phyloP scores from a whole-genome alignment of 148 eudicot species.

The Dianthus caryophyllus region DNA sequence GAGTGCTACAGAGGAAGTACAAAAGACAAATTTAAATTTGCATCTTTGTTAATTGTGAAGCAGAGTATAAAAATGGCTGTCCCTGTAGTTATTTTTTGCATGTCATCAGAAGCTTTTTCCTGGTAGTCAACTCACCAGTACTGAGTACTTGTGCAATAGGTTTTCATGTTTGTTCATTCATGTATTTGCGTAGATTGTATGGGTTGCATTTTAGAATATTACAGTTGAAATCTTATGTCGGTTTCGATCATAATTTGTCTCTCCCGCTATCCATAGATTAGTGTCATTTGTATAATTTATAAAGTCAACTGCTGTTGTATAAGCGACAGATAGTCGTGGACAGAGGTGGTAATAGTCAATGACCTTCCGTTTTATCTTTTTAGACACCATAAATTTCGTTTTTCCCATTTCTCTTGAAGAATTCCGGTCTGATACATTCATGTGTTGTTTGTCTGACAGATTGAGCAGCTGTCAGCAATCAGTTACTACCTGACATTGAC shows the following conservation, averaged over 20 bases:
- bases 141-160: background rate
- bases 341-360: no score
- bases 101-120: background rate
- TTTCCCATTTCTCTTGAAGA: background rate
- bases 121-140: slow-evolving; percentile 1
- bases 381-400: no score
- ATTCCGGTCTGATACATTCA: background rate
- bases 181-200: background rate
- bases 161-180: background rate
- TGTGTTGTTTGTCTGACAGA: slow-evolving; percentile 34
- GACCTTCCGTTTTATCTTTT: no score
- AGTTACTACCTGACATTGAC: slow-evolving; percentile 47
- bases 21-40: no score
- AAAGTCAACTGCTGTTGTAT: no score
- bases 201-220: background rate
- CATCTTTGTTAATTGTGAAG: no score
- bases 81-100: background rate
- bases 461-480: slow-evolving; percentile 45
- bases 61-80: background rate
- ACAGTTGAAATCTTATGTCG: background rate
- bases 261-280: background rate
- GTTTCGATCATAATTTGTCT: background rate
- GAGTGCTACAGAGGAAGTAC: no score
- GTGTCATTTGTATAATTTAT: background rate
- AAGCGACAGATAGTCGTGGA: background rate